Evolutionary conservation across 768 basidiomycete species (phyloP).

Genomic region (Trametes meyenii): DNA sequence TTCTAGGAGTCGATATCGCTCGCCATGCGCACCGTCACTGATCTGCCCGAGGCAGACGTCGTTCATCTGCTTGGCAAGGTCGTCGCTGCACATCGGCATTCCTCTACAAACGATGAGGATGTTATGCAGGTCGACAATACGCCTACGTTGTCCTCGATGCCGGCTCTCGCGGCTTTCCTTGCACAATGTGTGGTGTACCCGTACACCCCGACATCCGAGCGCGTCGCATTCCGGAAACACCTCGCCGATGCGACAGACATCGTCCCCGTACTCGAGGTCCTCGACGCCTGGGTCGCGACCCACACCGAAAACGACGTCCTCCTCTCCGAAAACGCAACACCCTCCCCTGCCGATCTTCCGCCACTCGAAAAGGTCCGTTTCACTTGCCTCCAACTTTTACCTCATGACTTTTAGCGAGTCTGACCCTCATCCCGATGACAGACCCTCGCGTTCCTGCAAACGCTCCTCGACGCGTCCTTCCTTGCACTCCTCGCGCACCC

Average conservation of each 20-base stretch:
- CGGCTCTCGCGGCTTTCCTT: constrained; percentile 42
- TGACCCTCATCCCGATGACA: constrained; percentile 31
- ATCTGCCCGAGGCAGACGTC: constrained; percentile 68
- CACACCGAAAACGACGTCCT: constrained; percentile 39
- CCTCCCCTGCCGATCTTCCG: constrained; percentile 35
- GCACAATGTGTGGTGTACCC: constrained; percentile 44
- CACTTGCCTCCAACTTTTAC: not conserved
- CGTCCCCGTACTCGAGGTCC: constrained; percentile 45
- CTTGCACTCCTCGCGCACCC: constrained; percentile 65
- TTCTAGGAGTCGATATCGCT: constrained; percentile 43
- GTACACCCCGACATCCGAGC: constrained; percentile 43
- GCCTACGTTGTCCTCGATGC: constrained; percentile 30
- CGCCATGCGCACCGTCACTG: constrained; percentile 56
- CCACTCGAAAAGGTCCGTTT: constrained; percentile 44
- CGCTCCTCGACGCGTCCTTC: constrained; percentile 72
- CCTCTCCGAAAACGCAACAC: constrained; percentile 36
- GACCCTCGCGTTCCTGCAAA: constrained; percentile 64
- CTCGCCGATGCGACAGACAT: constrained; percentile 55
- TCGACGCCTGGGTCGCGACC: constrained; percentile 53
- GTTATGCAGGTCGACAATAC: constrained; percentile 43
- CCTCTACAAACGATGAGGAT: constrained; percentile 21
- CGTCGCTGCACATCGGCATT: constrained; percentile 40
- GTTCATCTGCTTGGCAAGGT: constrained; percentile 54
- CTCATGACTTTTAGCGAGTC: constrained; percentile 1
- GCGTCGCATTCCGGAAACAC: constrained; percentile 53